These are phyloP conservation scores for Schizochytrium sp. DNA, from an alignment of 108 stramenopile genomes.

Conservation along the genomic window DNA sequence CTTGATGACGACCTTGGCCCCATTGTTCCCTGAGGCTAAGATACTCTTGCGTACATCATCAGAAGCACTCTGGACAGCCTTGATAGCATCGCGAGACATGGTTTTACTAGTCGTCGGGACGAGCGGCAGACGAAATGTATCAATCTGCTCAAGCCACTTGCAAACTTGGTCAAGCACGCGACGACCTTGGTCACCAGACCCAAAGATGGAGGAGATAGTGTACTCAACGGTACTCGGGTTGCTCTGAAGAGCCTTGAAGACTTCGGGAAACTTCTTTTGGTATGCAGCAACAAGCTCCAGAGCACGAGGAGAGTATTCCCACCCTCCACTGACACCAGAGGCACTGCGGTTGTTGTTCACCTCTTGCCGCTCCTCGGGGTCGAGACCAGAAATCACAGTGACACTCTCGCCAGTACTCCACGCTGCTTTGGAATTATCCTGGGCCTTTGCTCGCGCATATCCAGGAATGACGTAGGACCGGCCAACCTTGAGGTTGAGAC, in stretches of 20 bases:
- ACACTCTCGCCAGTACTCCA: conserved; percentile 88
- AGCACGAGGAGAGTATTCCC: conserved; percentile 94
- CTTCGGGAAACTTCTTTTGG: conserved; percentile 85
- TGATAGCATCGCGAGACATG: conserved; percentile 88
- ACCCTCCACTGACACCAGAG: conserved; percentile 65
- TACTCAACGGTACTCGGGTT: conserved; percentile 79
- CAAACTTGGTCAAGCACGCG: conserved; percentile 75
- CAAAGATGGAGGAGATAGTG: background rate
- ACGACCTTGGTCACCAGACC: background rate
- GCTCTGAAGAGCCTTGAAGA: conserved; percentile 83
- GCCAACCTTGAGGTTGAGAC: conserved; percentile 89
- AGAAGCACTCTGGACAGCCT: conserved; percentile 90
- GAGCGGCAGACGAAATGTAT: conserved; percentile 89
- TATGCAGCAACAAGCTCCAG: conserved; percentile 90
- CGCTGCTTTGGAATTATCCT: conserved; percentile 69
- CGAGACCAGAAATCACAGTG: background rate
- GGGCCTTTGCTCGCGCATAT: conserved; percentile 81
- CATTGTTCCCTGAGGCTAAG: conserved; percentile 76
- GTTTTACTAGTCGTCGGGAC: conserved; percentile 87
- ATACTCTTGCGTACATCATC: conserved; percentile 88
- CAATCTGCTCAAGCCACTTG: conserved; percentile 87
- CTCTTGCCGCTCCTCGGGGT: background rate
- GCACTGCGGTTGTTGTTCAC: background rate
- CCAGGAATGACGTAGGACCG: conserved; percentile 87
- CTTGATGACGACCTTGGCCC: conserved; percentile 60